Evolutionary conservation across 768 basidiomycete species (phyloP), one percentile per base, ranked within the genome.

Genomic region (Lyophyllum shimeji): DNA sequence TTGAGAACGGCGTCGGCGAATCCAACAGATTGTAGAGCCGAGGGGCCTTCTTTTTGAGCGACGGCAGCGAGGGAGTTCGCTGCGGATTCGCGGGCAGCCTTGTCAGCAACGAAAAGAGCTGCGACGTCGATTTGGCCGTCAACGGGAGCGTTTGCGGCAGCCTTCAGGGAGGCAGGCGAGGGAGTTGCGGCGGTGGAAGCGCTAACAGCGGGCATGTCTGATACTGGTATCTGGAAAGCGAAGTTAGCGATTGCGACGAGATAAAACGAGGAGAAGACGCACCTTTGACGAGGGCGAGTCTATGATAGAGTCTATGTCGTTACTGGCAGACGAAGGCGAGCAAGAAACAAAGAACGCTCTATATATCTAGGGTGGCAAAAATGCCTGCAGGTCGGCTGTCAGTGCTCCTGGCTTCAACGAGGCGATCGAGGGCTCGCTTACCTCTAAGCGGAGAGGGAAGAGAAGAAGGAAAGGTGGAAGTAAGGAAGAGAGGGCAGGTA

Each of bases 21-120:
- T 60, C 81, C 86, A 59, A 83, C 75, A 59, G 85, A 77, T 57
- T 80, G 77, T 68, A 97, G 83, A 70, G 85, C 86, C 58, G 84
- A 74, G 60, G 90, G 89, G 69, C 94, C 93, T 55, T 90, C 83
- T 76, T 92, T 92, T 85, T 93, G 84, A 62, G 83, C 85, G 70
- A 83, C 75, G 56, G 86, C 82, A 61, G 84, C 88, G 62, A 98
- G 78, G 34, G 81, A 73, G 64, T 82, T 75, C 57, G 84, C 87
- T 34, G 93, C 85, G 55, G 86, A 74, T 45, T 84, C 83, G 67
- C 93, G 90, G 53, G 83, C 76, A 60, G 86, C 81, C 77, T 94
- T 95, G 79, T 96, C 95, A 62, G 89, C 78, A 62, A 82, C 84
- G 67, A 96, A 93, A 62, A 96, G 87, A 58, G 86, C 71, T 52